Evolutionary conservation across 164 flowering plant species (phyloP).

Genomic region (Hamamelis virginiana): DNA sequence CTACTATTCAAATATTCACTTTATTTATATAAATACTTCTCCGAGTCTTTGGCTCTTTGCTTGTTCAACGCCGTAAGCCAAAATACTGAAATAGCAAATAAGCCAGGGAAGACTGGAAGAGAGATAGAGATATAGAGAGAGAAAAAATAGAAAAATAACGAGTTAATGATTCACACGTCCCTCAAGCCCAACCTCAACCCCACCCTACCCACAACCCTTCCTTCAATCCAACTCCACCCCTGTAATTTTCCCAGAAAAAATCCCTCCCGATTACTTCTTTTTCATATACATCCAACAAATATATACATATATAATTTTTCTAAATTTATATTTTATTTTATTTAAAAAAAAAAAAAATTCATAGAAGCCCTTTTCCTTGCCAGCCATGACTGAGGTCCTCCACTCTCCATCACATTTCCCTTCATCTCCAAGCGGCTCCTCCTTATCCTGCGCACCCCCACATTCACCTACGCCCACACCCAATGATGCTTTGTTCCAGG

Average conservation of each 20-base stretch:
- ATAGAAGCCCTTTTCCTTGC: conserved; percentile 11
- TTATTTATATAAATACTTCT: no score
- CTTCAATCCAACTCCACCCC: conserved; percentile 32
- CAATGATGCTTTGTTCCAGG: conserved; percentile 15
- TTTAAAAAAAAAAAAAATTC: not conserved
- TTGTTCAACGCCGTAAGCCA: no score
- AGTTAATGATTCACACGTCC: conserved; percentile 44
- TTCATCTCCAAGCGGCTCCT: conserved; percentile 28
- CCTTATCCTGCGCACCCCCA: conserved; percentile 29
- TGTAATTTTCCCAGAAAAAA: not conserved
- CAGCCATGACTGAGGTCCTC: conserved; percentile 55
- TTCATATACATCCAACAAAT: not conserved
- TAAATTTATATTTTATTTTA: not conserved
- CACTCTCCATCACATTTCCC: conserved; percentile 41
- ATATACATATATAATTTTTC: not conserved
- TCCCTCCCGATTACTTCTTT: not conserved
- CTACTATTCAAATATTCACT: no score
- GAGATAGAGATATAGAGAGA: no score
- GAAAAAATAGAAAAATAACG: no score
- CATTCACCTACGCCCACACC: conserved; percentile 11
- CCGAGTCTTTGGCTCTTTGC: no score
- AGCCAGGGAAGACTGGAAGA: no score
- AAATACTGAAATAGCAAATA: no score
- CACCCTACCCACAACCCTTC: conserved; percentile 23
- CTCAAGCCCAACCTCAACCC: conserved; percentile 3